Percentiles rank a stretch among this genome's conserved stretches.
Conservation (phyloP, 345 rosid genomes). For the Salix arbutifolia region DNA sequence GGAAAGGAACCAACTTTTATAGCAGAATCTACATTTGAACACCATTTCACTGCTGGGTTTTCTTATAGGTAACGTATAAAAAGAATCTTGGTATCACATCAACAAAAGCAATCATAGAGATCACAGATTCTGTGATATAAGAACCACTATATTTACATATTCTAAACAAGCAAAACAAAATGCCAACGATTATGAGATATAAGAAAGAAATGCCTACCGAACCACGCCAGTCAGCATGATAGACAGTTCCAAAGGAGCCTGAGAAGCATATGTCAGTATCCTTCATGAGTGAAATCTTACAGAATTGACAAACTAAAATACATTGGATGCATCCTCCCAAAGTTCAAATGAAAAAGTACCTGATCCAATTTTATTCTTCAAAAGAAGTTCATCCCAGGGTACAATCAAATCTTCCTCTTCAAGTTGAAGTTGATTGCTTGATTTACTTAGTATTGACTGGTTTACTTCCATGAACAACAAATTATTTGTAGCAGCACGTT, state of each 20-base stretch:
- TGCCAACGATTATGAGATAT: not conserved
- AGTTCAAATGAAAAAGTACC: conserved; percentile 15
- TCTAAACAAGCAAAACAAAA: not conserved
- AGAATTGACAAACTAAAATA: not conserved
- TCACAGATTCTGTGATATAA: too few species aligned
- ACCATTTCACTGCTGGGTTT: too few species aligned
- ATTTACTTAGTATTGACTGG: conserved; percentile 6
- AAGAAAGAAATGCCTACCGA: conserved; percentile 13
- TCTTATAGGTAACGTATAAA: too few species aligned
- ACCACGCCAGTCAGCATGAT: conserved; percentile 31
- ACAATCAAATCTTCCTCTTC: conserved; percentile 23
- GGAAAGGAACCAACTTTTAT: too few species aligned
- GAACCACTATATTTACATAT: not conserved
- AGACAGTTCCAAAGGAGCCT: conserved; percentile 32
- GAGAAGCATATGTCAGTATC: conserved; percentile 8
- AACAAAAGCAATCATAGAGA: too few species aligned
- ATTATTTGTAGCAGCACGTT: conserved; percentile 5
- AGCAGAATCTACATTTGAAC: too few species aligned
- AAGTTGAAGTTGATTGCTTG: conserved; percentile 20
- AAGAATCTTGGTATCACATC: too few species aligned
- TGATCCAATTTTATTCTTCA: conserved; percentile 25
- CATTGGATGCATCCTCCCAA: not conserved
- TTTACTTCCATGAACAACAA: conserved; percentile 6
- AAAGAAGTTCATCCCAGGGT: conserved; percentile 22
- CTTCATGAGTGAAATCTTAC: conserved; percentile 8